Base-by-base conservation (phyloP, 768 basidiomycete species). In the Hypsizygus marmoreus region DNA sequence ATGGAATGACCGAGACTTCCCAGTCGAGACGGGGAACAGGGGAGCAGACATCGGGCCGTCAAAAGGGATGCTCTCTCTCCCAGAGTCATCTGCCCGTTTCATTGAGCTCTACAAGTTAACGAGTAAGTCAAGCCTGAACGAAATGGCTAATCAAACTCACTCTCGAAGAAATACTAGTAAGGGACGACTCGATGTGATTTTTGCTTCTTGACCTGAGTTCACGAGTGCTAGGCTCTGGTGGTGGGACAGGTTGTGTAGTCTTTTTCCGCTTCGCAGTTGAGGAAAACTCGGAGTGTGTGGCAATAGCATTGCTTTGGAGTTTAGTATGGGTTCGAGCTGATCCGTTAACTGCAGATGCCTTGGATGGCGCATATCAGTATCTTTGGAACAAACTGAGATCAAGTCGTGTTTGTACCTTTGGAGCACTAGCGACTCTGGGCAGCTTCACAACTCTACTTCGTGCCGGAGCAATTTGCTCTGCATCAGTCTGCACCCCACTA, bases 201-300 rank as follows among this genome's bases (percentile, higher is more conserved):
- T 73, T 77, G 50, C 66, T 68, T 49, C 74, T 68, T 42, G 77
- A 76, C 26, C 77, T 70, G 31, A 77, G 53, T 50, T 74, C 70
- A 19, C 76, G 67, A 6, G 69, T 71, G 47, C 68, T 72, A 20
- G 67, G 56, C 49, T 72, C 69, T 6, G 43, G 40, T 43, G 28
- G 34, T 26, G 42, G 50, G 31, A 23, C 43, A 49, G 50, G 49
- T 32, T 62, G 66, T 14, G 60, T 54, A 11, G 57, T 47, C 40
- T 68, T 68, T 57, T 69, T 72, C 54, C 73, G 67, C 47, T 69
- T 71, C 22, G 65, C 51, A 11, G 69, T 66, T 19, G 70, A 69
- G 35, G 71, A 59, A 6, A 61, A 66, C n/a, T 67, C 63, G 42
- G 64, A 46, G 59, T 64, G 31, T 58, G 58, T 20, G 56, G 55